Conservation (phyloP, 1,284 basidiomycete genomes). For the Apiotrichum mycotoxinovorans region DNA sequence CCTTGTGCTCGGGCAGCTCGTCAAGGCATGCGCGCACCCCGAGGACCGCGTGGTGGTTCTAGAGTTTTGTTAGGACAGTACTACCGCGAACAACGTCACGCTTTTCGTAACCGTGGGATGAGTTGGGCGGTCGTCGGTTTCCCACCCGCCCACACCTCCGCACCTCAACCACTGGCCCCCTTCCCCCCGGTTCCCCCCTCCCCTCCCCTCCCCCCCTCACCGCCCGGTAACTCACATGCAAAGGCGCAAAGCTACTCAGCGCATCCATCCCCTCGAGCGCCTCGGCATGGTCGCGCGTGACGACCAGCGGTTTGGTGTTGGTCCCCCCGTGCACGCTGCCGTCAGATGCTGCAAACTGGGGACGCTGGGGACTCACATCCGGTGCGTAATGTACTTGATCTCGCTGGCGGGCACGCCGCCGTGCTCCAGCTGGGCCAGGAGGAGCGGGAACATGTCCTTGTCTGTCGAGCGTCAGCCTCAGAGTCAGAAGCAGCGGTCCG, state of each 20-base stretch:
- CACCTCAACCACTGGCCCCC: not conserved
- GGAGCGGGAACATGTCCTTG: conserved; percentile 37
- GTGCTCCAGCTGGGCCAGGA: conserved; percentile 40
- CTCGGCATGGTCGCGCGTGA: conserved; percentile 57
- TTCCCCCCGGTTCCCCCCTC: not conserved
- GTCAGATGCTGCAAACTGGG: not conserved
- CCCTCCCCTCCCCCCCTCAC: not conserved
- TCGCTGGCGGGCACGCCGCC: conserved; percentile 35
- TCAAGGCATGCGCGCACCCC: conserved; percentile 58
- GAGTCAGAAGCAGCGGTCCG: no score
- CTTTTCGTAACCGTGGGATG: no score
- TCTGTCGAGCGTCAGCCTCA: conserved; percentile 33
- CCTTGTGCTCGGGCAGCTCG: conserved; percentile 57
- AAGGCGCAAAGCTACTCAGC: conserved; percentile 71
- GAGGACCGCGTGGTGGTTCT: conserved; percentile 55
- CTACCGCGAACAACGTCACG: no score
- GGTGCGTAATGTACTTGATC: conserved; percentile 48
- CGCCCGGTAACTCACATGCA: conserved; percentile 55
- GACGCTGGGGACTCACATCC: conserved; percentile 39
- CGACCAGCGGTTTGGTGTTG: conserved; percentile 63
- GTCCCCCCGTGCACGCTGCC: conserved; percentile 76
- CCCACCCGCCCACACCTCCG: no score
- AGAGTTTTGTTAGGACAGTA: no score
- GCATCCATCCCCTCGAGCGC: conserved; percentile 66
- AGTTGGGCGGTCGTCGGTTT: no score